phyloP scores from a whole-genome alignment of 2,329 filamentous ascomycete genomes.

The Teratosphaeriaceae sp. region DNA sequence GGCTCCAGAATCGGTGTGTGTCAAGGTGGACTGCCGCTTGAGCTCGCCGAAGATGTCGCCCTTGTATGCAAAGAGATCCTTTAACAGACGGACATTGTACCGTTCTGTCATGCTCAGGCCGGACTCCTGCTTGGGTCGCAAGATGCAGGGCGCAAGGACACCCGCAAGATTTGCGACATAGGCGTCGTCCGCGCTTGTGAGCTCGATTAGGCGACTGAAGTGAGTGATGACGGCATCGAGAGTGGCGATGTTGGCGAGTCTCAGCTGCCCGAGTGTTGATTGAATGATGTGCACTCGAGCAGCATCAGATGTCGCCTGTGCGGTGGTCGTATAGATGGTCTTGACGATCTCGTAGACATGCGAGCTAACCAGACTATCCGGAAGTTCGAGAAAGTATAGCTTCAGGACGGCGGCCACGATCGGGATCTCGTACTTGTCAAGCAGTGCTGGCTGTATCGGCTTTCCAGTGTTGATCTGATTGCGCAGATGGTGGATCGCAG shows the following conservation, averaged over 20 bases:
- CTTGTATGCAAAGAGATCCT: constrained; percentile 90
- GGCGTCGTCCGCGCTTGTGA: constrained; percentile 89
- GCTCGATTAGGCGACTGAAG: constrained; percentile 91
- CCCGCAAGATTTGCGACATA: constrained; percentile 72
- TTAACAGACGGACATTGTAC: constrained; percentile 81
- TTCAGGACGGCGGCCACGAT: constrained; percentile 90
- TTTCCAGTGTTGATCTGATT: constrained; percentile 82
- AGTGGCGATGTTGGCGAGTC: constrained; percentile 96
- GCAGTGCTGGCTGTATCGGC: constrained; percentile 63
- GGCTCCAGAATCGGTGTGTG: constrained; percentile 56
- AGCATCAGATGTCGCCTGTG: constrained; percentile 67
- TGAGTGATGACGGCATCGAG: constrained; percentile 97
- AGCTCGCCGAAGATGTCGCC: constrained; percentile 92
- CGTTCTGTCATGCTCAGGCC: constrained; percentile 93
- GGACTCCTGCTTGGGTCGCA: constrained; percentile 80
- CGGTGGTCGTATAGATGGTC: constrained; percentile 84
- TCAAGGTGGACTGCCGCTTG: constrained; percentile 76
- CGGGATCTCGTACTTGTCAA: constrained; percentile 87
- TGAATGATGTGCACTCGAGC: constrained; percentile 86
- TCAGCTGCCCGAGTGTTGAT: constrained; percentile 88
- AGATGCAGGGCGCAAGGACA: constrained; percentile 72
- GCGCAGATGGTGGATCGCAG: constrained; percentile 77
- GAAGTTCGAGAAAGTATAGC: constrained; percentile 89
- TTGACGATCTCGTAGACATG: constrained; percentile 99
- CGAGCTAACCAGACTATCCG: constrained; percentile 95